phyloP scores from a whole-genome alignment of 108 stramenopile genomes.

The Cyclostephanos tholiformis region DNA sequence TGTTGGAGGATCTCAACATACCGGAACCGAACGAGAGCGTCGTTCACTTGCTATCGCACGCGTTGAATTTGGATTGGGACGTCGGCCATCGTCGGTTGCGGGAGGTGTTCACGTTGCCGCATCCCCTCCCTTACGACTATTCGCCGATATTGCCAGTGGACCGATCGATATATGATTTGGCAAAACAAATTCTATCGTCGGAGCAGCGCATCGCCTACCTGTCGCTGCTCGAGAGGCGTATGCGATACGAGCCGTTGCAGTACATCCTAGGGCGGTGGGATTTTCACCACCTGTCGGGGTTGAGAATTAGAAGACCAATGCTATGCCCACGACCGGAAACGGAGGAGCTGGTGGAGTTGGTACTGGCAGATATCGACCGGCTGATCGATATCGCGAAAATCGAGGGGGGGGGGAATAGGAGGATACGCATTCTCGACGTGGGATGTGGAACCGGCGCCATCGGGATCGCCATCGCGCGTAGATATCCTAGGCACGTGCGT shows the following conservation, averaged over 20 bases:
- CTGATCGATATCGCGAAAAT: conserved; percentile 12
- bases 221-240: conserved; percentile 53
- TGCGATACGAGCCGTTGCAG: conserved; percentile 85
- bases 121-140: neutral
- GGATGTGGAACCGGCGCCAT: conserved; percentile 94
- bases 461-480: conserved; percentile 80
- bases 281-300: conserved; percentile 72
- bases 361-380: conserved; percentile 44
- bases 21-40: conserved; percentile 71
- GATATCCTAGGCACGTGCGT: conserved; percentile 44
- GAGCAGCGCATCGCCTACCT: conserved; percentile 46
- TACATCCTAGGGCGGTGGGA: conserved; percentile 96
- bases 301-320: conserved; percentile 74
- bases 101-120: conserved; percentile 23
- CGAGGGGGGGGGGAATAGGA: conserved; percentile 6
- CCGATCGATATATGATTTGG: conserved; percentile 18
- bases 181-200: conserved; percentile 43
- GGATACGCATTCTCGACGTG: conserved; percentile 82
- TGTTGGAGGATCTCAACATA: conserved; percentile 47
- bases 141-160: neutral
- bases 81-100: conserved; percentile 61
- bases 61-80: conserved; percentile 63
- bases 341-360: conserved; percentile 89
- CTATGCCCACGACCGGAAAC: conserved; percentile 95
- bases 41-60: conserved; percentile 62